Base-by-base conservation (phyloP, 2,329 filamentous ascomycete species). In the Tolypocladium tropicale region DNA sequence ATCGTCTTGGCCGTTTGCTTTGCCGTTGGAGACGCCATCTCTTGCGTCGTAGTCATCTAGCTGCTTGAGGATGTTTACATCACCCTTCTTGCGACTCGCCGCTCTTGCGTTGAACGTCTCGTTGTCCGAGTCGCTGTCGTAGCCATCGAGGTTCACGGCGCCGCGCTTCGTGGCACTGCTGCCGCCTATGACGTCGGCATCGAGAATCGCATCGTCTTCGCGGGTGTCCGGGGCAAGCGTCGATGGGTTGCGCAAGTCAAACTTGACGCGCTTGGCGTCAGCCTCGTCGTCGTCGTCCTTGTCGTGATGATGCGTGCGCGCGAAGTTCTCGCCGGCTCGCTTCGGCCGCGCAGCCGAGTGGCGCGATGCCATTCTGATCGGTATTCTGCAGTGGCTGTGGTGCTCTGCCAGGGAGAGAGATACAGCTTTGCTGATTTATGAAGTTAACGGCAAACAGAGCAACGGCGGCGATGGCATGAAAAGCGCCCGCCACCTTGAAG, bases 121-220 rank as follows among this genome's bases (percentile, higher is more conserved):
- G 61, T 95, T 93, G 54, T 88, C 83, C 2, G 93, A 95, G 72
- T 99, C 94, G 11, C 88, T 94, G 63, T 97, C 93, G 74, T 97
- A 99, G 53, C 94, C 94, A 67, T 97, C 94, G 43, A 99, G 84
- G 66, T 97, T 96, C 55, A 99, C 89, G 0, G 93, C 94, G 62
- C 93, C 93, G 60, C 94, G 89, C 70, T 96, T 96, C 0, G 90
- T 89, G 11, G 85, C 83, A 1, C 83, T 83, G 21, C 83, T 79
- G 2, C 86, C 88, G 18, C 92, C 91, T 61, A 97, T 96, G 41
- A 96, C 92, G 67, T 97, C 94, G 25, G 92, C 90, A 53, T 95
- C 90, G 10, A 99, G 81, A 32, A 93, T 81, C 0, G 84, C 83
- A 63, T 91, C 78, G 25, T 74, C 84, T 61, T 88, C 88, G 2